Percentiles rank a stretch among this genome's conserved stretches.
phyloP scores from a whole-genome alignment of 441 rosid species.

The Melianthus villosus region DNA sequence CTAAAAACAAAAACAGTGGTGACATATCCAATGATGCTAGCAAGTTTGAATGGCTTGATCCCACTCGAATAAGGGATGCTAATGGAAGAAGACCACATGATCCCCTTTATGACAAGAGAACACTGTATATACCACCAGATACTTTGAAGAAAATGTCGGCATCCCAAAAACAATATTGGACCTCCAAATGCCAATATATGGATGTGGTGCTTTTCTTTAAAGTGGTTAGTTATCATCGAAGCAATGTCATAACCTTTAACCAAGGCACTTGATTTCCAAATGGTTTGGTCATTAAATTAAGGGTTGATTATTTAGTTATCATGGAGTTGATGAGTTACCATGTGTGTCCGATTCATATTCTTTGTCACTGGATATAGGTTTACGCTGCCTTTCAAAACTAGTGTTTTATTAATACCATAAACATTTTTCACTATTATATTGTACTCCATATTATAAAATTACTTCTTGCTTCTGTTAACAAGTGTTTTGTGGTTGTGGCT shows the following conservation, averaged over 20 bases:
- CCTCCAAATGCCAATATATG: slow-evolving; percentile 69
- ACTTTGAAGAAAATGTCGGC: slow-evolving; percentile 72
- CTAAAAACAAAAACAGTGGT: slow-evolving; percentile 19
- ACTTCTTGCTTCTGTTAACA: background rate
- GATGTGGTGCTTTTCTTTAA: slow-evolving; percentile 84
- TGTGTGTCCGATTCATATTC: no score
- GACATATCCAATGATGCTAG: slow-evolving; percentile 27
- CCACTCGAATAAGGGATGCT: slow-evolving; percentile 55
- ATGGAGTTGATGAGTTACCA: no score
- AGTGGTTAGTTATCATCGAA: slow-evolving; percentile 56
- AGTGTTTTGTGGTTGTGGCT: background rate
- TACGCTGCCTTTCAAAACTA: no score
- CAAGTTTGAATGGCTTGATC: slow-evolving; percentile 90
- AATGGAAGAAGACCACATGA: slow-evolving; percentile 63
- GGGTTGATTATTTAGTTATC: no score
- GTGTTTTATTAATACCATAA: no score
- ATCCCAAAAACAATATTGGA: slow-evolving; percentile 88
- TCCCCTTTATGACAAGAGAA: slow-evolving; percentile 62
- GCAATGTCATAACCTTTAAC: background rate
- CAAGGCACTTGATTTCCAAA: background rate
- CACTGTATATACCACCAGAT: slow-evolving; percentile 65
- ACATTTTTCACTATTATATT: no score
- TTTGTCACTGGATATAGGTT: no score
- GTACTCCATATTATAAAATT: no score
- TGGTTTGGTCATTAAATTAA: no score